Evolutionary conservation across 352 stramenopile genomes (phyloP).

Genomic region (Globisporangium irregulare): DNA sequence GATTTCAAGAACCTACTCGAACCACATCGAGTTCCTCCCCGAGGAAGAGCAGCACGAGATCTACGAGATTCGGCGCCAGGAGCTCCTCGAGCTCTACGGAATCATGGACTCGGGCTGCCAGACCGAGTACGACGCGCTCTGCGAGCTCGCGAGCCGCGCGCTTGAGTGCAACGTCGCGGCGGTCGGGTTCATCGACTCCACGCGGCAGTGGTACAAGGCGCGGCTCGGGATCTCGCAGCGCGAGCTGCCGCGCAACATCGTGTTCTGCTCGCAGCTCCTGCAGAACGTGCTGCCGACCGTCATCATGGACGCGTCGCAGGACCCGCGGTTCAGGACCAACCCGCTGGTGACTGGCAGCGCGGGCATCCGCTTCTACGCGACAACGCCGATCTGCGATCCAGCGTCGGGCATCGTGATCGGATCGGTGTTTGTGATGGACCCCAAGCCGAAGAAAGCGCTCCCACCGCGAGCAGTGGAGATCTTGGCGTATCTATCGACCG

Average conservation of each 20-base stretch:
- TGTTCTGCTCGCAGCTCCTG: slow-evolving; percentile 63
- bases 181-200: slow-evolving; percentile 61
- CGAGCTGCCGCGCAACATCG: slow-evolving; percentile 55
- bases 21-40: slow-evolving; percentile 43
- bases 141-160: slow-evolving; percentile 56
- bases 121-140: slow-evolving; percentile 75
- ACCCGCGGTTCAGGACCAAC: slow-evolving; percentile 85
- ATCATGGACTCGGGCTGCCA: slow-evolving; percentile 42
- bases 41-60: slow-evolving; percentile 45
- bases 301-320: slow-evolving; percentile 78
- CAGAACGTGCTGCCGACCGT: slow-evolving; percentile 50
- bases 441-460: slow-evolving; percentile 43
- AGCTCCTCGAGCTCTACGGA: slow-evolving; percentile 42
- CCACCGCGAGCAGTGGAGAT: slow-evolving; percentile 59
- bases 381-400: slow-evolving; percentile 62
- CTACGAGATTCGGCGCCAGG: slow-evolving; percentile 38
- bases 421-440: slow-evolving; percentile 84
- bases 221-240: slow-evolving; percentile 65
- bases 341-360: slow-evolving; percentile 84
- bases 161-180: slow-evolving; percentile 60
- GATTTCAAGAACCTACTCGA: slow-evolving; percentile 15
- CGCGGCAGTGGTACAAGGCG: slow-evolving; percentile 71
- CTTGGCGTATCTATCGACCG: slow-evolving; percentile 56
- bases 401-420: slow-evolving; percentile 55
- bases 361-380: slow-evolving; percentile 93